A percentile compares a stretch with the other conserved stretches of the same genome.
Evolutionary conservation across 352 stramenopile species (phyloP).

Genomic region (Globisporangium nagaii): DNA sequence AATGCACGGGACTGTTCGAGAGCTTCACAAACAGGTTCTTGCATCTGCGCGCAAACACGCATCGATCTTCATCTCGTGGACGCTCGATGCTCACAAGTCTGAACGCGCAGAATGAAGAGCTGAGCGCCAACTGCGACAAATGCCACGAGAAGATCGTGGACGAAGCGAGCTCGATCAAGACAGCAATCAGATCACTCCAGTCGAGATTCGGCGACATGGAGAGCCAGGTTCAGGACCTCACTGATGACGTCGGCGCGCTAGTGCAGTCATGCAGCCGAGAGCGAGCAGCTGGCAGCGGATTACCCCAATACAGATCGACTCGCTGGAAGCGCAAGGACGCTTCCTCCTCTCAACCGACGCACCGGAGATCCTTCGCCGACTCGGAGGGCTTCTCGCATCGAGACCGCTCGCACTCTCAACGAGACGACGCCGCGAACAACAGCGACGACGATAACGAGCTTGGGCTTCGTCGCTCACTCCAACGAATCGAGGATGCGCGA

Average conservation of each 20-base stretch:
- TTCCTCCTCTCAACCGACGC: not conserved
- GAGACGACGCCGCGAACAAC: slow-evolving; percentile 2
- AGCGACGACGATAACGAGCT: slow-evolving; percentile 11
- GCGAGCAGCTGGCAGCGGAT: not conserved
- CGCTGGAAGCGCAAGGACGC: slow-evolving; percentile 1
- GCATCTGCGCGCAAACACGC: not conserved
- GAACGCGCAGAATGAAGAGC: slow-evolving; percentile 13
- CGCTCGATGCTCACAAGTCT: not conserved
- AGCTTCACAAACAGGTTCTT: slow-evolving; percentile 13
- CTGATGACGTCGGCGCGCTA: slow-evolving; percentile 19
- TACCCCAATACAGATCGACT: not conserved
- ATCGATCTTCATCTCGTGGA: not conserved
- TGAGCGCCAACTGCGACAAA: slow-evolving; percentile 8
- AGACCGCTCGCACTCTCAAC: slow-evolving; percentile 1
- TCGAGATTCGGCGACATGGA: slow-evolving; percentile 20
- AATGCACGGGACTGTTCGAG: slow-evolving; percentile 2
- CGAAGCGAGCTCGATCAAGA: slow-evolving; percentile 8
- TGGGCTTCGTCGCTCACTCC: slow-evolving; percentile 25
- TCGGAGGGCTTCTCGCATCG: not conserved
- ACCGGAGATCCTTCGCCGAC: not conserved
- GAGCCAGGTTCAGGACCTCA: slow-evolving; percentile 18
- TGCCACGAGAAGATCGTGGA: slow-evolving; percentile 17
- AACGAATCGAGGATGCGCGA: slow-evolving; percentile 35
- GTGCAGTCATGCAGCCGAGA: slow-evolving; percentile 11
- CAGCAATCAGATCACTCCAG: slow-evolving; percentile 16